Evolutionary conservation across 345 rosid genomes (phyloP).

Genomic region (Boechera stricta): DNA sequence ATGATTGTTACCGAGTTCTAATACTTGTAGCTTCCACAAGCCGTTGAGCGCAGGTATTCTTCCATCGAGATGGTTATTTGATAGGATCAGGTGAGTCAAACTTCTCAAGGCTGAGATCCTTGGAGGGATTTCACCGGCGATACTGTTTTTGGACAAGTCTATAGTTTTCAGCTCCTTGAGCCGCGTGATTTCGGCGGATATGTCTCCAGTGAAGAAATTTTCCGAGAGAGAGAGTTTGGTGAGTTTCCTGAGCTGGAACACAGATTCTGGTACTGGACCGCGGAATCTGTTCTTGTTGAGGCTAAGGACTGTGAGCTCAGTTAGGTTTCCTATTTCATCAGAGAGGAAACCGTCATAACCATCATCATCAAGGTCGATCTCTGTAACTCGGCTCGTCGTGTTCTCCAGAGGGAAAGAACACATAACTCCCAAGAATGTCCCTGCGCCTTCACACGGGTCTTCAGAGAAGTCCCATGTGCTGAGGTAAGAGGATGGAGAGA

Average conservation of each 20-base stretch:
- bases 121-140: slow-evolving; percentile 54
- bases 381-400: slow-evolving; percentile 49
- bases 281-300: slow-evolving; percentile 57
- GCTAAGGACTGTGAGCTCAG: slow-evolving; percentile 57
- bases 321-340: slow-evolving; percentile 54
- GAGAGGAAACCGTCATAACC: slow-evolving; percentile 67
- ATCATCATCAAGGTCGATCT: slow-evolving; percentile 56
- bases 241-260: slow-evolving; percentile 54
- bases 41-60: slow-evolving; percentile 57
- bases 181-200: slow-evolving; percentile 42
- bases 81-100: slow-evolving; percentile 45
- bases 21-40: slow-evolving; percentile 55
- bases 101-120: slow-evolving; percentile 52
- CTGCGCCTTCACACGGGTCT: slow-evolving; percentile 61
- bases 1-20: slow-evolving; percentile 55
- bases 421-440: slow-evolving; percentile 56
- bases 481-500: slow-evolving; percentile 52
- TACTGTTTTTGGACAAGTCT: slow-evolving; percentile 57
- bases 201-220: slow-evolving; percentile 60
- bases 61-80: slow-evolving; percentile 55
- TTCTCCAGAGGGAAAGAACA: slow-evolving; percentile 54
- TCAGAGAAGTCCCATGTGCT: slow-evolving; percentile 58
- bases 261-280: slow-evolving; percentile 60
- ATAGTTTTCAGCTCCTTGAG: slow-evolving; percentile 48
- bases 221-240: slow-evolving; percentile 44